phyloP scores from a whole-genome alignment of 305 asterid genomes.

The Euphrasia arctica region DNA sequence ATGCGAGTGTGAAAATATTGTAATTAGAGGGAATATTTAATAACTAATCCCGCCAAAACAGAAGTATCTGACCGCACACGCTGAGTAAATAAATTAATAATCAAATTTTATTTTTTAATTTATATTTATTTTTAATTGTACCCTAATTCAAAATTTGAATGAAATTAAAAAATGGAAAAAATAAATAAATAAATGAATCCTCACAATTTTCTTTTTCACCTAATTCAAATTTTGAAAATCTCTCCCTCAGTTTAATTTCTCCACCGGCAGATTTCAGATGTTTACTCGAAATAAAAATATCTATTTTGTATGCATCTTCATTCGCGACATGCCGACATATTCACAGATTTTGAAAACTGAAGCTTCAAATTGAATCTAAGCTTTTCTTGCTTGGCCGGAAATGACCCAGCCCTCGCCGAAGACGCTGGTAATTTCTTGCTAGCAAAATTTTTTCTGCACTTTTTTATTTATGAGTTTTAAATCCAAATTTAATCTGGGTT shows the following conservation, averaged over 20 bases:
- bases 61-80: no score
- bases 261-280: slow-evolving; percentile 23
- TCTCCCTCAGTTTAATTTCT: slow-evolving; percentile 21
- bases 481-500: no score
- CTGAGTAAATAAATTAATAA: no score
- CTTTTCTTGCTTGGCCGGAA: slow-evolving; percentile 1
- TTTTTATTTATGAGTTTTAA: not conserved
- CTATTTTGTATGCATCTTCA: not conserved
- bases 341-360: slow-evolving; percentile 4
- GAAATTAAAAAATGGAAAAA: not conserved
- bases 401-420: not conserved
- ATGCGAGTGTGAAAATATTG: not conserved
- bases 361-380: slow-evolving; percentile 16
- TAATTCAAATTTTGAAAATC: slow-evolving; percentile 44
- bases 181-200: not conserved
- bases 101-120: no score
- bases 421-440: slow-evolving; percentile 20
- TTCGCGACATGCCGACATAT: not conserved
- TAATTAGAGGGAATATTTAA: no score
- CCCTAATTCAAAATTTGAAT: no score
- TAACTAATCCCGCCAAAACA: no score
- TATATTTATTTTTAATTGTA: no score
- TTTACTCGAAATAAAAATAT: not conserved
- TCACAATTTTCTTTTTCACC: slow-evolving; percentile 1
- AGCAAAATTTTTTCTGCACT: slow-evolving; percentile 28